Evolutionary conservation across 352 stramenopile genomes (phyloP), one percentile per base, ranked within the genome.

Genomic region (Globisporangium alternatum): DNA sequence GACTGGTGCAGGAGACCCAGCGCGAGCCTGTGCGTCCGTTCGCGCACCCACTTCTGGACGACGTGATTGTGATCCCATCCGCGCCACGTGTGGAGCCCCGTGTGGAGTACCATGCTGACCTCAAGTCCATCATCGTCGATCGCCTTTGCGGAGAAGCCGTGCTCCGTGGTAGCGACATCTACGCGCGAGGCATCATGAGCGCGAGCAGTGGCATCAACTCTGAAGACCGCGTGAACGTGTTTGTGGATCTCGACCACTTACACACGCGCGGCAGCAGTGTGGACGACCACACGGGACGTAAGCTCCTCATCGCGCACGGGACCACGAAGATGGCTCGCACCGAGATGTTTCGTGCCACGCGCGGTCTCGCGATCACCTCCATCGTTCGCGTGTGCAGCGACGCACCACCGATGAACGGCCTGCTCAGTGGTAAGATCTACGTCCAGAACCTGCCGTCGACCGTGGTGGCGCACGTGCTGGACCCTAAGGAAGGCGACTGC

Each of bases 371-470:
- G 7, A 68, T 93, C 51, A 84, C 80, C 8, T 70, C 74, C 31
- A 76, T 90, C 49, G 72, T 83, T n/a, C 78, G 86, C 22, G 80
- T 92, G 25, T 96, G 91, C 33, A 65, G 77, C 15, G 79, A 96
- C 56, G 85, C 94, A 25, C 95, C 95, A 25, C 82, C 95, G 2
- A 81, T 98, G 62, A 97, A 97, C 65, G 85, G 82, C 6, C 71
- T 98, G 21, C 67, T 98, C 15, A 58, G 37, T 7, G 79, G 81
- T 17, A 78, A 91, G 63, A 91, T 98, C 58, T 97, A 97, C 71
- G 75, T 97, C 17, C 95, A 98, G 75, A 98, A 98, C 69, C 75
- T 98, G 31, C 93, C 95, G 48, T 98, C 90, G 2, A 88, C 93
- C 2, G 74, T 98, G 35, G 95, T 98, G n/a, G 91, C 77, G 0